A percentile compares a stretch with the other conserved stretches of the same genome.
Conservation (phyloP, 768 basidiomycete species). For the Amanita pseudoporphyria region DNA sequence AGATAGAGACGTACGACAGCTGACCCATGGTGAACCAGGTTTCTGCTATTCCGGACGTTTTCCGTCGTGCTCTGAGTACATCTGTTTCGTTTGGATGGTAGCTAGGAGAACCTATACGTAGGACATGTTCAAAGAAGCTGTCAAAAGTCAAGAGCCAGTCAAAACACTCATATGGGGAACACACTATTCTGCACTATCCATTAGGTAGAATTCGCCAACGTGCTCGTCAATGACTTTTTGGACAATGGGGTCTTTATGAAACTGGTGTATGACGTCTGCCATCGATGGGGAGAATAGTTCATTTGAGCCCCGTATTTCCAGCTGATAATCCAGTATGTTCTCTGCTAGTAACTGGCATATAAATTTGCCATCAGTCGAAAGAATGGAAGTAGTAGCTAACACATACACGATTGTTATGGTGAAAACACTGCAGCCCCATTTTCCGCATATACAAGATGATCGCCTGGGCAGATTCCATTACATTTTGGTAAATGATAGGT, state of each 20-base stretch:
- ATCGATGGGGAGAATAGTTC: conserved; percentile 41
- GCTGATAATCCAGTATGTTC: conserved; percentile 50
- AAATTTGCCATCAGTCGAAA: background rate
- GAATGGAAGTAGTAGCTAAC: conserved; percentile 2
- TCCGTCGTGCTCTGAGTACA: conserved; percentile 79
- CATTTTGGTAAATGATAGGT: conserved; percentile 75
- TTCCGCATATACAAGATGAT: conserved; percentile 82
- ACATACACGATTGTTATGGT: conserved; percentile 52
- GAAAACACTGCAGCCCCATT: conserved; percentile 69
- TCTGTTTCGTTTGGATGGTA: conserved; percentile 85
- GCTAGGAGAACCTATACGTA: conserved; percentile 69
- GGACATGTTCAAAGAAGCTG: conserved; percentile 81
- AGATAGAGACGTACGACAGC: conserved; percentile 34
- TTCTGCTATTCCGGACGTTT: conserved; percentile 87
- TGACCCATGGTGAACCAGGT: conserved; percentile 71
- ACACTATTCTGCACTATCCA: conserved; percentile 90
- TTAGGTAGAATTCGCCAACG: conserved; percentile 76
- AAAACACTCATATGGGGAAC: conserved; percentile 17
- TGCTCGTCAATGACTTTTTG: conserved; percentile 45
- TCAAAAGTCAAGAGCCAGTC: background rate
- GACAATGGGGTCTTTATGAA: conserved; percentile 65
- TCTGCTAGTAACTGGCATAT: conserved; percentile 35
- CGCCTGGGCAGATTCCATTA: conserved; percentile 82
- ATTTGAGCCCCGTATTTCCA: conserved; percentile 33
- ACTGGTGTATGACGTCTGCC: conserved; percentile 54